Percentiles rank a stretch among this genome's conserved stretches.
phyloP scores from a whole-genome alignment of 2,329 filamentous ascomycete genomes.

The Didymella pinodella region DNA sequence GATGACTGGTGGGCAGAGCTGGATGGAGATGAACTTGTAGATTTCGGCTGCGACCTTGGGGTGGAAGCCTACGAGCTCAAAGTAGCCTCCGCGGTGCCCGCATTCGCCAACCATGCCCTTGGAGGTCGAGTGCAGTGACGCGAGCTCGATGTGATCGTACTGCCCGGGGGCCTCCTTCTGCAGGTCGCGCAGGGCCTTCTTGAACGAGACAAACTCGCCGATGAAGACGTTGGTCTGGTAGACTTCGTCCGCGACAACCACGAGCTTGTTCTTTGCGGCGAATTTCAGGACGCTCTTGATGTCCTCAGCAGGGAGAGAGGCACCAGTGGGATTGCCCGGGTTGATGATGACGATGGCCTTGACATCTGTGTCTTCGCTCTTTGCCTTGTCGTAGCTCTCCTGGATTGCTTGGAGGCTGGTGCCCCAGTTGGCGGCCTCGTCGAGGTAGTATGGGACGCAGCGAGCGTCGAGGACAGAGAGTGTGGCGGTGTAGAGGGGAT shows the following conservation, averaged over 20 bases:
- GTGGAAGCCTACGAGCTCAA: conserved; percentile 92
- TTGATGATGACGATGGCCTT: conserved; percentile 97
- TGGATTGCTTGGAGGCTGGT: conserved; percentile 84
- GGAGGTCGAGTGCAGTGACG: conserved; percentile 89
- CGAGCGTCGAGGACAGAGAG: conserved; percentile 83
- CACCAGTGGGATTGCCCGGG: conserved; percentile 95
- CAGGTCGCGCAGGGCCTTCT: conserved; percentile 81
- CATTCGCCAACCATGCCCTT: conserved; percentile 99
- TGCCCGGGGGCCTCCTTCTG: conserved; percentile 73
- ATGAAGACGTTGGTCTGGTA: conserved; percentile 99
- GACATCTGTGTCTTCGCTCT: conserved; percentile 80
- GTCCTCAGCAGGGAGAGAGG: conserved; percentile 79
- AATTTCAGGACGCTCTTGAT: conserved; percentile 87
- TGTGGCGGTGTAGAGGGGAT: conserved; percentile 95
- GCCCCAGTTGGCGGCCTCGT: conserved; percentile 86
- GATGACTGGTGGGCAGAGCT: conserved; percentile 92
- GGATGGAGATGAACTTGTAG: conserved; percentile 99
- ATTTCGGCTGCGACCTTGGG: conserved; percentile 86
- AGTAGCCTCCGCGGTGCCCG: conserved; percentile 96
- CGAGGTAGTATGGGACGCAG: conserved; percentile 91
- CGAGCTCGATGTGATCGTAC: conserved; percentile 87
- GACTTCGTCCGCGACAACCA: conserved; percentile 94
- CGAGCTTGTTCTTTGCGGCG: conserved; percentile 82
- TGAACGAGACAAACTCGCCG: conserved; percentile 95
- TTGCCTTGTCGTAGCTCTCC: conserved; percentile 75